Conservation (phyloP, 768 basidiomycete species). For the Boletus vermiculosoides region DNA sequence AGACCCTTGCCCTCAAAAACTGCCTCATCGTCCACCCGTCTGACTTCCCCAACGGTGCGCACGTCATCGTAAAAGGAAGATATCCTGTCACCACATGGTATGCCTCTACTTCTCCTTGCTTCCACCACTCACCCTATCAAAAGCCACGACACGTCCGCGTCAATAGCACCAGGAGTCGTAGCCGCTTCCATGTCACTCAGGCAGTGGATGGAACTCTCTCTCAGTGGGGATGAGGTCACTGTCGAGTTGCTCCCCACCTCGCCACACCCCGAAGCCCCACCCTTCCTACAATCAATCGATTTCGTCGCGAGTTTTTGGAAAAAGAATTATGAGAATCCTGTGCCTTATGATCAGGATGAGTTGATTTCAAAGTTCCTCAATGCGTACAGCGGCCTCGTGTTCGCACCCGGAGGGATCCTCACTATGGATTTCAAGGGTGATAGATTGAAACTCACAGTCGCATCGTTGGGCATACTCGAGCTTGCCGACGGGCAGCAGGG, state of each 20-base stretch:
- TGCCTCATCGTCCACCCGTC: slow-evolving; percentile 75
- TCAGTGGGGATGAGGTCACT: slow-evolving; percentile 71
- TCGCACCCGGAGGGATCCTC: slow-evolving; percentile 66
- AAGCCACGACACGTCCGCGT: slow-evolving; percentile 79
- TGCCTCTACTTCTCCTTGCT: slow-evolving; percentile 19
- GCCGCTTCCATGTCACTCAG: slow-evolving; percentile 80
- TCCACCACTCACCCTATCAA: slow-evolving; percentile 27
- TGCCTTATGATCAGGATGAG: slow-evolving; percentile 86
- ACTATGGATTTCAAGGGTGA: slow-evolving; percentile 89
- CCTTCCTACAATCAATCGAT: slow-evolving; percentile 77
- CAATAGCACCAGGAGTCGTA: slow-evolving; percentile 63
- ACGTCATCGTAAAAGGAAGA: slow-evolving; percentile 70
- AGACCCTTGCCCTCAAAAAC: slow-evolving; percentile 74
- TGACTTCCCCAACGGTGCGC: slow-evolving; percentile 72
- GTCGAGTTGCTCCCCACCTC: slow-evolving; percentile 57
- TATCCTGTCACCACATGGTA: slow-evolving; percentile 77
- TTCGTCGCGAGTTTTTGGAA: slow-evolving; percentile 71
- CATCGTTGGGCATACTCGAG: slow-evolving; percentile 57
- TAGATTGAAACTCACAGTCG: slow-evolving; percentile 70
- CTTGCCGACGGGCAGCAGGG: slow-evolving; percentile 60
- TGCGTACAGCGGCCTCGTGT: slow-evolving; percentile 69
- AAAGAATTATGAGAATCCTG: slow-evolving; percentile 51
- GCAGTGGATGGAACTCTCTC: slow-evolving; percentile 86
- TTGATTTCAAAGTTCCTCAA: slow-evolving; percentile 73
- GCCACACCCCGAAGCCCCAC: slow-evolving; percentile 50